Base-by-base conservation (phyloP, 768 basidiomycete species). In the Termitomyces sp. region DNA sequence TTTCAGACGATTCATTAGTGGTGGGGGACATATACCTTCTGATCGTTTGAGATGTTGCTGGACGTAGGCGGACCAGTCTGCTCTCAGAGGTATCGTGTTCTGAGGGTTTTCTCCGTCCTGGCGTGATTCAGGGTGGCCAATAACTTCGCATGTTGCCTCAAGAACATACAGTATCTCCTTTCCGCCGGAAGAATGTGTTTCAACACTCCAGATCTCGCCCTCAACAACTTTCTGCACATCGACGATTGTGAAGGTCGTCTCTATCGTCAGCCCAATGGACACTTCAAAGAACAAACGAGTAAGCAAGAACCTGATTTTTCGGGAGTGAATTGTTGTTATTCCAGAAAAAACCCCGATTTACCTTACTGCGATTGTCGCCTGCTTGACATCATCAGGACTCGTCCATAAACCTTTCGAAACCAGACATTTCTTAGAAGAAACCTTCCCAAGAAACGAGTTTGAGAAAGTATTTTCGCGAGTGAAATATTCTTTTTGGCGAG, bases 81-180 rank as follows among this genome's bases (percentile, higher is more conserved):
- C 71, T 7, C 89, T 82, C 32, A 80, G 62, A 50, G 58, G 54
- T 9, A 57, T 23, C 12, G 42, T 31, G 56, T 38, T 41, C 35
- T 31, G 15, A 16, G 27, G 5, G 9, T 33, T 25, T 15, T 45
- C 40, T 29, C 44, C 44, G 25, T 46, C 45, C 22, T 23, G 16
- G 27, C 53, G 41, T 23, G 50, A 18, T 5, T 58, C 41, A 18
- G 67, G 61, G 31, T 66, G 70, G 0, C 87, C 88, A 51, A 89
- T 76, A 31, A 86, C 83, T 62, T 91, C 89, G 62, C 89, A 89
- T 0, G 89, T 91, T 20, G 78, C 64, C 56, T 88, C 87, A 1
- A 92, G 68, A 25, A 89, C 82, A 62, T 84, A 83, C 58, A 81
- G 76, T 10, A 63, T 65, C 53, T 77, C 70, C 20, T 57, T 64